These are phyloP conservation scores for Rubia tinctorum DNA, from an alignment of 305 asterid species.

Conservation along the genomic window DNA sequence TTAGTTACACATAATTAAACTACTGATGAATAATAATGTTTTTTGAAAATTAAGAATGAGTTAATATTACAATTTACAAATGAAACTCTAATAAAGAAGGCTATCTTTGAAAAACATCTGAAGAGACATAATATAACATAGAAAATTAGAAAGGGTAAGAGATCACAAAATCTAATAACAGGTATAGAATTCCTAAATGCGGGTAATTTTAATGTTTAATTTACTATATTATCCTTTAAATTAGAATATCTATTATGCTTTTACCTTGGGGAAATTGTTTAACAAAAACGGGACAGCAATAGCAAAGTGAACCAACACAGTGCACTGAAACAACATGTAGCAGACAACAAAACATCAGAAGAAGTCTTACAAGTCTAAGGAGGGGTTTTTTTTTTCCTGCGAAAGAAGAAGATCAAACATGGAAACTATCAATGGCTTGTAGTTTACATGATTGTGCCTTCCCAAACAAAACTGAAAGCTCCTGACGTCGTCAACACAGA, in stretches of 20 bases:
- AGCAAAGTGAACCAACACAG: neutral
- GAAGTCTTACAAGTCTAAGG: neutral
- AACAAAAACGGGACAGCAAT: neutral
- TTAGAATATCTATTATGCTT: too few relatives aligned
- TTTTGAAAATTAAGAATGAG: too few relatives aligned
- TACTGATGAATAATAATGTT: too few relatives aligned
- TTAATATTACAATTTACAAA: neutral
- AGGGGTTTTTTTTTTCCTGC: neutral
- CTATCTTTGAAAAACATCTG: too few relatives aligned
- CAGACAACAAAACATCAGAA: neutral
- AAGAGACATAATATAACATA: neutral
- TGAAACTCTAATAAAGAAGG: neutral
- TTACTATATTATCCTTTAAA: too few relatives aligned
- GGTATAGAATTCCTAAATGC: too few relatives aligned
- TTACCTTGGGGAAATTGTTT: neutral
- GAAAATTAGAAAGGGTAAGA: neutral
- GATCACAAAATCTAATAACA: too few relatives aligned
- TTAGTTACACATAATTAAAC: neutral
- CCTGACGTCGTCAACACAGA: neutral
- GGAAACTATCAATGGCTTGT: neutral
- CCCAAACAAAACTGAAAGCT: neutral
- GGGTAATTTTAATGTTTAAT: too few relatives aligned
- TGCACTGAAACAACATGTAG: neutral
- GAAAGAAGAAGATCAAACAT: neutral
- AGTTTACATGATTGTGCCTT: neutral